Conservation (phyloP, 129 eudicot species). For the Chrysanthemum lavandulifolium region DNA sequence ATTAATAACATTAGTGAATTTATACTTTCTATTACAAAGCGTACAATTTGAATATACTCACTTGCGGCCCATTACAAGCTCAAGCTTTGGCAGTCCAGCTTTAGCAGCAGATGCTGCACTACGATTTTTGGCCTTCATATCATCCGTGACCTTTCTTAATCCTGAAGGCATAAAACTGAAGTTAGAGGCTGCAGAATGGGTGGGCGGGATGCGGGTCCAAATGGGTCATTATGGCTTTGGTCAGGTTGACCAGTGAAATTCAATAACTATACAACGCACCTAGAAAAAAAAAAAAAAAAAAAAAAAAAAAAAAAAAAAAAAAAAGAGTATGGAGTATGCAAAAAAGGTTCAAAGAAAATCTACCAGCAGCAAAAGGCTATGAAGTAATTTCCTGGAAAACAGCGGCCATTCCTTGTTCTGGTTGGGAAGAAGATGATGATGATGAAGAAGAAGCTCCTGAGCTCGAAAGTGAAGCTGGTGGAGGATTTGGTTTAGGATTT, state of each 20-base stretch:
- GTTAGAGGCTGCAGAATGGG: background rate
- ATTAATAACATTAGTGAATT: too few relatives aligned
- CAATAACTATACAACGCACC: slow-evolving; percentile 14
- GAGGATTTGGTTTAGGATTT: slow-evolving; percentile 77
- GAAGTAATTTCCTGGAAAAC: slow-evolving; percentile 89
- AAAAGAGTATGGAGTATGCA: background rate
- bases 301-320: slow-evolving; percentile 5
- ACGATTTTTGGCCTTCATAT: slow-evolving; percentile 91
- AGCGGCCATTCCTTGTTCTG: slow-evolving; percentile 84
- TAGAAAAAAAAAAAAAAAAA: too few relatives aligned
- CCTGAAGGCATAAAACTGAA: slow-evolving; percentile 38
- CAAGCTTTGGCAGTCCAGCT: slow-evolving; percentile 77
- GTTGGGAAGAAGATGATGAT: slow-evolving; percentile 58
- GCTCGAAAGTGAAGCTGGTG: slow-evolving; percentile 65
- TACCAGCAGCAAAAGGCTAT: slow-evolving; percentile 75
- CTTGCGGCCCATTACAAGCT: slow-evolving; percentile 99
- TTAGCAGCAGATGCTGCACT: slow-evolving; percentile 58
- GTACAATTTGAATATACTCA: slow-evolving; percentile 36
- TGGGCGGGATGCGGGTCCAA: background rate
- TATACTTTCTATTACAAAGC: background rate
- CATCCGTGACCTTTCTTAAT: slow-evolving; percentile 79
- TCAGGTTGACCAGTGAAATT: too few relatives aligned
- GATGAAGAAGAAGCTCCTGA: slow-evolving; percentile 41
- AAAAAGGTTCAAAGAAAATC: slow-evolving; percentile 13
- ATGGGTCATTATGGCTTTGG: background rate